Evolutionary conservation across 2,329 filamentous ascomycete species (phyloP).

Genomic region (Cryphonectria carpinicola): DNA sequence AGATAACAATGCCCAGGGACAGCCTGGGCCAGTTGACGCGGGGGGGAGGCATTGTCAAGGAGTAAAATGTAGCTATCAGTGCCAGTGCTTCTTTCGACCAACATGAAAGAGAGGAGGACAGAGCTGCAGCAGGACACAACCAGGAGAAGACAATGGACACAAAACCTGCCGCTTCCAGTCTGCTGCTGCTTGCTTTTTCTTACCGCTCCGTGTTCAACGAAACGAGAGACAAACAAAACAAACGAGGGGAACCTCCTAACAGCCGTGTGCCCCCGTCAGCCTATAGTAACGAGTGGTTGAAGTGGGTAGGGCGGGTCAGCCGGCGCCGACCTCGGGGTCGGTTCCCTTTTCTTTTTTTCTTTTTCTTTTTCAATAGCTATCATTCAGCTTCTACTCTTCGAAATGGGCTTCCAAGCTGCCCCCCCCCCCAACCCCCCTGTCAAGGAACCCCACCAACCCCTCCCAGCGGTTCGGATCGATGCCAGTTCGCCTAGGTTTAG

Average conservation of each 20-base stretch:
- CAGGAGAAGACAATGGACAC: not conserved
- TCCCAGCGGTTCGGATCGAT: not conserved
- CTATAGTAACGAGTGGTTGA: not conserved
- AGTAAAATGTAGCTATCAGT: not conserved
- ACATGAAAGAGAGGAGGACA: not conserved
- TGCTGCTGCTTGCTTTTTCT: not conserved
- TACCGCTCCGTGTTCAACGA: not conserved
- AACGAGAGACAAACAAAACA: not conserved
- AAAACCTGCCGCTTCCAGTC: not conserved
- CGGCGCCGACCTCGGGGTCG: conserved; percentile 1
- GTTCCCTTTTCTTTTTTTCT: not conserved
- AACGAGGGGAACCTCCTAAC: not conserved
- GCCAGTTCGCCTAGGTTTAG: not conserved
- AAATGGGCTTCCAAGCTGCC: not conserved
- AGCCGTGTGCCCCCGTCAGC: not conserved
- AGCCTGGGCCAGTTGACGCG: conserved; percentile 26
- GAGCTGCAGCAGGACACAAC: not conserved
- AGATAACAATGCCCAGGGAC: conserved; percentile 26
- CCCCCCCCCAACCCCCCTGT: not conserved
- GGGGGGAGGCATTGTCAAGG: conserved; percentile 20
- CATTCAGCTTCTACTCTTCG: not conserved
- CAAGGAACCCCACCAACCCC: not conserved
- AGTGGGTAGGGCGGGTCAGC: not conserved
- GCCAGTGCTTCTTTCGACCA: not conserved
- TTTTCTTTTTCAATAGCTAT: too few species aligned